Conservation (phyloP, 2,329 filamentous ascomycete species). For the Xylariaceae sp. region DNA sequence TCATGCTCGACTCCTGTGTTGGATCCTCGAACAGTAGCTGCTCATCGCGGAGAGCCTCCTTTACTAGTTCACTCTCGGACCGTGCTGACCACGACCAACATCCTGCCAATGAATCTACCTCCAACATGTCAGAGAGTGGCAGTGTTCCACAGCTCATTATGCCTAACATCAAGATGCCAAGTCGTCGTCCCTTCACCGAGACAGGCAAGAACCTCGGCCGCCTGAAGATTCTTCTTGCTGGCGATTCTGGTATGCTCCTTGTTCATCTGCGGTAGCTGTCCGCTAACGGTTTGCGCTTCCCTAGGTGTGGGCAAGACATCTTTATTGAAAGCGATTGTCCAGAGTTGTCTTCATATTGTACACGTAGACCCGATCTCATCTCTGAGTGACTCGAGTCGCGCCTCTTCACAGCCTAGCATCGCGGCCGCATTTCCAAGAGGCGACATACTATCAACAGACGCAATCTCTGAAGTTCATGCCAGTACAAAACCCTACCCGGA, state of each 20-base stretch:
- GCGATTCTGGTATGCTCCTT: slow-evolving; percentile 58
- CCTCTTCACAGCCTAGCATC: slow-evolving; percentile 12
- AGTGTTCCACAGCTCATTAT: slow-evolving; percentile 81
- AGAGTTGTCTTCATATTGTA: slow-evolving; percentile 84
- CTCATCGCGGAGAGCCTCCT: slow-evolving; percentile 46
- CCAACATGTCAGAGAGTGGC: slow-evolving; percentile 41
- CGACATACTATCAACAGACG: slow-evolving; percentile 31
- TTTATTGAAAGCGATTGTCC: slow-evolving; percentile 80
- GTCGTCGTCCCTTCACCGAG: slow-evolving; percentile 82
- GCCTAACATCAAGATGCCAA: slow-evolving; percentile 91
- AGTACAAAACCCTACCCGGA: slow-evolving; percentile 79
- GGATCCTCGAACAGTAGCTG: slow-evolving; percentile 43
- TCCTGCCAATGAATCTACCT: slow-evolving; percentile 39
- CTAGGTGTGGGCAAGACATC: slow-evolving; percentile 82
- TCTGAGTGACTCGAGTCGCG: slow-evolving; percentile 21
- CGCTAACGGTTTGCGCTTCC: slow-evolving; percentile 16
- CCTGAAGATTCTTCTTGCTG: slow-evolving; percentile 83
- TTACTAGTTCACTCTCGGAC: slow-evolving; percentile 45
- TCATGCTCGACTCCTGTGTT: slow-evolving; percentile 38
- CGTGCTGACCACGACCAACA: slow-evolving; percentile 44
- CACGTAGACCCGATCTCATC: slow-evolving; percentile 69
- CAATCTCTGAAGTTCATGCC: slow-evolving; percentile 65
- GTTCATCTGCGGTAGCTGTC: slow-evolving; percentile 11
- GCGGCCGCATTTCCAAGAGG: slow-evolving; percentile 19
- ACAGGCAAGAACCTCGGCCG: slow-evolving; percentile 77